Evolutionary conservation across 192 early-diverging fungal species (phyloP).

Genomic region (Umbelopsis sp.): DNA sequence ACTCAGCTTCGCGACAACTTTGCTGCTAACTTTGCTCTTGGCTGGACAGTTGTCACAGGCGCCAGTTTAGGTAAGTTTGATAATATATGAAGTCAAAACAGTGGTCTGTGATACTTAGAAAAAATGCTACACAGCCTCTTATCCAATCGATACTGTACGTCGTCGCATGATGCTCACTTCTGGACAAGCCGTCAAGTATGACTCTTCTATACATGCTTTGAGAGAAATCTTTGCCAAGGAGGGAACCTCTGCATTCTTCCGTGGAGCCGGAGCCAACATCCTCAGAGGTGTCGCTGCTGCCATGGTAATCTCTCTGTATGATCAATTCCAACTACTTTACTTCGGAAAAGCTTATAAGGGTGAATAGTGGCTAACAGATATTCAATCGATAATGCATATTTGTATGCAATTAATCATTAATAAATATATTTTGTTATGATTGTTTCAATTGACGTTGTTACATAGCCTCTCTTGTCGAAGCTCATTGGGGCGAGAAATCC

Average conservation of each 20-base stretch:
- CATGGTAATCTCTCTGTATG: constrained; percentile 84
- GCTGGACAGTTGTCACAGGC: constrained; percentile 79
- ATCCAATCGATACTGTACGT: constrained; percentile 98
- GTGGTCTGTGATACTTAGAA: too few relatives aligned
- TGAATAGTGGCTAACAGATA: background rate
- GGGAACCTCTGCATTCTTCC: constrained; percentile 94
- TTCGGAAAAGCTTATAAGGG: constrained; percentile 13
- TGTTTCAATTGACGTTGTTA: too few relatives aligned
- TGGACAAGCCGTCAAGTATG: constrained; percentile 89
- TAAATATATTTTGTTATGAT: too few relatives aligned
- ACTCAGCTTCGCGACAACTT: constrained; percentile 33
- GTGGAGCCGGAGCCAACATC: constrained; percentile 99
- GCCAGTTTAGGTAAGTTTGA: constrained; percentile 64
- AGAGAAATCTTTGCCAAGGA: constrained; percentile 89
- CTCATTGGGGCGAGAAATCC: too few relatives aligned
- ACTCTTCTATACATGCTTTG: constrained; percentile 83
- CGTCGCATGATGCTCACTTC: constrained; percentile 97
- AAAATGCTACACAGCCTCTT: constrained; percentile 61
- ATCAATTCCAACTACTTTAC: constrained; percentile 17
- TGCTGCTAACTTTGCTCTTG: constrained; percentile 44
- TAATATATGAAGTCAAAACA: background rate
- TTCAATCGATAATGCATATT: too few relatives aligned
- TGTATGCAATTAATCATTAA: too few relatives aligned
- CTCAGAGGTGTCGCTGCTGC: constrained; percentile 98
- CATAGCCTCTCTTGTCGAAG: too few relatives aligned